phyloP scores from a whole-genome alignment of 2,329 filamentous ascomycete species.

The Aaosphaeria arxii region DNA sequence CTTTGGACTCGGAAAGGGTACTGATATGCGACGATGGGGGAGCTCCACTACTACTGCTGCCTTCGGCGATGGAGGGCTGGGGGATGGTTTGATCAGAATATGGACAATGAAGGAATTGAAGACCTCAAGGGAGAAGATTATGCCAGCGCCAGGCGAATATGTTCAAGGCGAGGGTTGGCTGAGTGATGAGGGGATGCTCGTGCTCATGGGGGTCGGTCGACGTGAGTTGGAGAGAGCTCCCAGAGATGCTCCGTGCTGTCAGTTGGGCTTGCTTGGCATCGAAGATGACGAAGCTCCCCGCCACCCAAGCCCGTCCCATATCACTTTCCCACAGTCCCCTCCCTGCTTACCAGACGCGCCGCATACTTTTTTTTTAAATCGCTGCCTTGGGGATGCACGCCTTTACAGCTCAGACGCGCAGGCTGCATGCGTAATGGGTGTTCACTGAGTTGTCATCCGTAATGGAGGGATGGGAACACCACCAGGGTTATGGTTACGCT shows the following conservation, averaged over 20 bases:
- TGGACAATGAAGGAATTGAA: slow-evolving; percentile 2
- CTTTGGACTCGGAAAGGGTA: too few species aligned
- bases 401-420: slow-evolving; percentile 28
- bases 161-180: neutral
- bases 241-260: slow-evolving; percentile 5
- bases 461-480: slow-evolving; percentile 1
- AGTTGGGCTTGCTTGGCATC: neutral
- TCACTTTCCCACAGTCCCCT: too few species aligned
- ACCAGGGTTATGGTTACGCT: too few species aligned
- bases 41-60: slow-evolving; percentile 6
- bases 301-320: slow-evolving; percentile 1
- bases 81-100: slow-evolving; percentile 1
- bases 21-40: too few species aligned
- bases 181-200: neutral
- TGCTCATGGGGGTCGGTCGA: too few species aligned
- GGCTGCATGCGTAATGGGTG: slow-evolving; percentile 30
- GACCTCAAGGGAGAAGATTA: too few species aligned
- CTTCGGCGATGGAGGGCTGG: slow-evolving; percentile 6
- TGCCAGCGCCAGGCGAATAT: too few species aligned
- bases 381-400: neutral
- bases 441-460: slow-evolving; percentile 9
- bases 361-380: too few species aligned
- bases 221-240: slow-evolving; percentile 4
- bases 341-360: too few species aligned
- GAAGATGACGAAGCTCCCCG: slow-evolving; percentile 6